These are phyloP conservation scores for Albatrellus sp. DNA, from an alignment of 1,284 basidiomycete species.

Conservation along the genomic window DNA sequence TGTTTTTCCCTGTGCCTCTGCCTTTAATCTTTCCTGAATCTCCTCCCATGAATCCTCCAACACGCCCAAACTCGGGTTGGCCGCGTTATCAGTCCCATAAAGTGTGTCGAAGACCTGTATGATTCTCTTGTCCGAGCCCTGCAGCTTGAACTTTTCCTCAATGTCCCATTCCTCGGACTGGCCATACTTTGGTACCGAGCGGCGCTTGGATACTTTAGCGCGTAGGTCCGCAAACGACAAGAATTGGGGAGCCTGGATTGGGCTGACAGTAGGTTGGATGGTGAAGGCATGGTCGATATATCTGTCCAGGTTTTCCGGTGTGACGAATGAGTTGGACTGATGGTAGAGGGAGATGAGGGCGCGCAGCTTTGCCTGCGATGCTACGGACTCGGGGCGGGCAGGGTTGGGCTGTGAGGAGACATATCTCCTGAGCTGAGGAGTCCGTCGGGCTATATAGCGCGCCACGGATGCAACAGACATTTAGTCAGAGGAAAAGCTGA, in stretches of 20 bases:
- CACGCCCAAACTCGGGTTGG: slow-evolving; percentile 40
- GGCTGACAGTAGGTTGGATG: slow-evolving; percentile 12
- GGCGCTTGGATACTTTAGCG: slow-evolving; percentile 5
- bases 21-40: slow-evolving; percentile 17
- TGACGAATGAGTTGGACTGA: slow-evolving; percentile 52
- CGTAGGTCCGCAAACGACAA: slow-evolving; percentile 7
- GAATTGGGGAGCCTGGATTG: slow-evolving; percentile 5
- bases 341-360: slow-evolving; percentile 65
- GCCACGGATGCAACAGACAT: not conserved
- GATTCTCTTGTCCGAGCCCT: slow-evolving; percentile 7
- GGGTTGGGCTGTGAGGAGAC: slow-evolving; percentile 6
- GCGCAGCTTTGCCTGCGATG: slow-evolving; percentile 52
- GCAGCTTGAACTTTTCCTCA: slow-evolving; percentile 1
- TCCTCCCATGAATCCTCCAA: slow-evolving; percentile 34
- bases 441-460: slow-evolving; percentile 2
- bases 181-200: slow-evolving; percentile 7
- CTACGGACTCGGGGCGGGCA: slow-evolving; percentile 10
- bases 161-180: slow-evolving; percentile 4
- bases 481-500: no score
- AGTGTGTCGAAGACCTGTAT: slow-evolving; percentile 38
- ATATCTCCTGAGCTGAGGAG: slow-evolving; percentile 1
- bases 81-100: slow-evolving; percentile 37
- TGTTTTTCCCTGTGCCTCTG: slow-evolving; percentile 13
- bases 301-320: slow-evolving; percentile 49
- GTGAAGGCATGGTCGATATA: slow-evolving; percentile 52